Conservation (phyloP, 495 filamentous ascomycete species). For the Penicillium bialowiezense region DNA sequence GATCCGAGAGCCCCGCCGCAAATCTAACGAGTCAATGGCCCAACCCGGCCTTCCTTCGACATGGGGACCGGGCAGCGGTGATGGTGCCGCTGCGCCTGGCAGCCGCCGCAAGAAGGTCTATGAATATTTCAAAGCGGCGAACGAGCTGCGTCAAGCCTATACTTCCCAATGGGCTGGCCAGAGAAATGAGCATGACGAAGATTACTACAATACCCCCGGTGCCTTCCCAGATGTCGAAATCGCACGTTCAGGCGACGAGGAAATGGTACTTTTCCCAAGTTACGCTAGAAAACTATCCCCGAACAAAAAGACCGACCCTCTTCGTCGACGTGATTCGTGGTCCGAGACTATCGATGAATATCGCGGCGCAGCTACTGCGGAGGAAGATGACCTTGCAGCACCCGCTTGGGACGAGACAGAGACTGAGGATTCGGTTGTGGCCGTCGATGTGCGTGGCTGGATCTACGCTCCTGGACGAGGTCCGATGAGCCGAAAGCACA, state of each 20-base stretch:
- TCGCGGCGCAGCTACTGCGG: conserved; percentile 23
- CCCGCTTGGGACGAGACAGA: conserved; percentile 67
- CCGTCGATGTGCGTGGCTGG: conserved; percentile 92
- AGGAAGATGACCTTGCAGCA: conserved; percentile 20
- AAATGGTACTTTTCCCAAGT: conserved; percentile 92
- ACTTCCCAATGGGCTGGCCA: conserved; percentile 51
- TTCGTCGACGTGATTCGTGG: conserved; percentile 27
- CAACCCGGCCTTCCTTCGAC: conserved; percentile 33
- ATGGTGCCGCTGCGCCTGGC: conserved; percentile 63
- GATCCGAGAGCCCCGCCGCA: conserved; percentile 15
- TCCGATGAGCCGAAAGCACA: conserved; percentile 84
- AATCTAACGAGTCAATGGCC: conserved; percentile 39
- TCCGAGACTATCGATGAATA: conserved; percentile 39
- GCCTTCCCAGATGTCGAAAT: conserved; percentile 81
- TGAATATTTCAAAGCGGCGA: conserved; percentile 83
- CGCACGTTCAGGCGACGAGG: conserved; percentile 74
- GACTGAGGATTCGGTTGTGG: conserved; percentile 77
- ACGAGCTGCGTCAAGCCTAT: conserved; percentile 87
- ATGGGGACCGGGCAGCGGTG: conserved; percentile 28
- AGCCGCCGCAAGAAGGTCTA: conserved; percentile 75
- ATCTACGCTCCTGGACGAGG: conserved; percentile 81
- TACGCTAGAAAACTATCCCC: conserved; percentile 68
- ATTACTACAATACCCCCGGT: conserved; percentile 63
- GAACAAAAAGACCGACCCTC: conserved; percentile 22
- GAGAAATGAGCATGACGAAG: conserved; percentile 50